These are phyloP conservation scores for Phoma sp. DNA, from an alignment of 2,329 filamentous ascomycete species.

Conservation along the genomic window DNA sequence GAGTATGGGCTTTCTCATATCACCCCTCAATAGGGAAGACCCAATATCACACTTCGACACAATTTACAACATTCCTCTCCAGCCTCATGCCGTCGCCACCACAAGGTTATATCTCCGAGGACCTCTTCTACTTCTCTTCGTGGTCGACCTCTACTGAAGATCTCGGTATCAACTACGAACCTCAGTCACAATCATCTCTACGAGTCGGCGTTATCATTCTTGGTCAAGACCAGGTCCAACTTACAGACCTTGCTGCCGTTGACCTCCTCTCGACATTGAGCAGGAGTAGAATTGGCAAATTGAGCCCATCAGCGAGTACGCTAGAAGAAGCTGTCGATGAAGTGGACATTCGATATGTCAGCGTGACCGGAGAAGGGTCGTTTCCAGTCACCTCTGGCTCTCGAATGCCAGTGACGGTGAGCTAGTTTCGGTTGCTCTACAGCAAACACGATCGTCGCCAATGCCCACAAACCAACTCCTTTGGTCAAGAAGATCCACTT, in stretches of 20 bases:
- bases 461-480: slow-evolving; percentile 35
- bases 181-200: slow-evolving; percentile 45
- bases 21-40: not conserved
- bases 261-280: slow-evolving; percentile 44
- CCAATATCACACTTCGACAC: not conserved
- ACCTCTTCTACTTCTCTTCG: slow-evolving; percentile 48
- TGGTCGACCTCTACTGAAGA: slow-evolving; percentile 44
- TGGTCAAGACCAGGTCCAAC: slow-evolving; percentile 39
- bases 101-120: slow-evolving; percentile 46
- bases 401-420: slow-evolving; percentile 50
- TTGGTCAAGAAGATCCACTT: slow-evolving; percentile 41
- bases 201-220: slow-evolving; percentile 44
- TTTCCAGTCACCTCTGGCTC: slow-evolving; percentile 46
- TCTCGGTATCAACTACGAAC: slow-evolving; percentile 41
- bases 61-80: not conserved
- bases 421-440: slow-evolving; percentile 39
- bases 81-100: slow-evolving; percentile 43
- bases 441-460: slow-evolving; percentile 28
- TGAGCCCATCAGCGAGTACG: slow-evolving; percentile 33
- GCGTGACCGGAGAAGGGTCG: slow-evolving; percentile 46
- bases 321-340: slow-evolving; percentile 45
- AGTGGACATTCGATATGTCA: slow-evolving; percentile 49
- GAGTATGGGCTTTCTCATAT: slow-evolving; percentile 1
- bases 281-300: slow-evolving; percentile 35
- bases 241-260: slow-evolving; percentile 44